Percentiles rank a stretch among this genome's conserved stretches.
Evolutionary conservation across 768 basidiomycete genomes (phyloP).

Genomic region (Suillus occidentalis): DNA sequence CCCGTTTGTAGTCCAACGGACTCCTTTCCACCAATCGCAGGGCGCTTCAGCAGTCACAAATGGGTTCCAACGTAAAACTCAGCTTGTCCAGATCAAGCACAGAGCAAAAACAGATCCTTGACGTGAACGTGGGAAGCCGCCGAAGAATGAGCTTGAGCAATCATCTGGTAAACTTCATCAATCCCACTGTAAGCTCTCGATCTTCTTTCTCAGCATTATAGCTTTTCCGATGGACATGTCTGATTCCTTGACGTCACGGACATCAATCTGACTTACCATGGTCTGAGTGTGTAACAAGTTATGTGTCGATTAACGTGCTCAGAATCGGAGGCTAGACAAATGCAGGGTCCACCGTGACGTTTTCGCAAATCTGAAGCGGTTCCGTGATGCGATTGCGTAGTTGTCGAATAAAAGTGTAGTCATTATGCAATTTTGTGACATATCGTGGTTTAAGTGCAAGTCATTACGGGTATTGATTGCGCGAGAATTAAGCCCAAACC

Average conservation of each 20-base stretch:
- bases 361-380: not conserved
- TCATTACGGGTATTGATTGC: constrained; percentile 20
- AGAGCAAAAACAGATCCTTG: not conserved
- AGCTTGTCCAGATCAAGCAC: not conserved
- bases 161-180: not conserved
- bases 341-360: not conserved
- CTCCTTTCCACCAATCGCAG: not conserved
- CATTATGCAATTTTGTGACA: constrained; percentile 3
- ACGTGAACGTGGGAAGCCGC: not conserved
- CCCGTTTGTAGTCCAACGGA: not conserved
- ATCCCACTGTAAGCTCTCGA: not conserved
- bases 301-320: not conserved
- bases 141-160: not conserved
- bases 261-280: not conserved
- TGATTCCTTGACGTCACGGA: not conserved
- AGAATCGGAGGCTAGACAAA: not conserved
- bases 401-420: not conserved
- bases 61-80: not conserved
- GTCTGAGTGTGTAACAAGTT: not conserved
- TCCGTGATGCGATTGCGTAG: not conserved
- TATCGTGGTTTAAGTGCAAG: constrained; percentile 8
- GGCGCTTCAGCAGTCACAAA: not conserved
- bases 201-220: not conserved
- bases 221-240: not conserved
- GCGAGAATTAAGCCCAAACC: not conserved